These are phyloP conservation scores for Fusarium coffeatum DNA, from an alignment of 2,329 filamentous ascomycete genomes.

Conservation along the genomic window DNA sequence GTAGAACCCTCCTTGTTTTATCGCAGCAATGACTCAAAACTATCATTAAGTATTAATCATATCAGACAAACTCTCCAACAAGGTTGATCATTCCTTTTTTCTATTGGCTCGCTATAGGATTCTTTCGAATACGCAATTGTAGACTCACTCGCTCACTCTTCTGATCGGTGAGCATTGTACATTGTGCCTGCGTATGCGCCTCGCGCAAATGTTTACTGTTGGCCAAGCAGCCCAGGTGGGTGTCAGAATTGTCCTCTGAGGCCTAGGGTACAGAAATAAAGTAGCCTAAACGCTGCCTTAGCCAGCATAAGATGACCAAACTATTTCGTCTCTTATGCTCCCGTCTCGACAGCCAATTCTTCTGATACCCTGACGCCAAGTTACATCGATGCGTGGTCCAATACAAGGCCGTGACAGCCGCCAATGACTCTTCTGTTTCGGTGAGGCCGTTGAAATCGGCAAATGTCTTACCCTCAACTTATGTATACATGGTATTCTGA, in stretches of 20 bases:
- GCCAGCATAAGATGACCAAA: too few relatives aligned
- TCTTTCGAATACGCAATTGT: neutral
- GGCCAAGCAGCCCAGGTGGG: neutral
- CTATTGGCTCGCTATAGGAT: neutral
- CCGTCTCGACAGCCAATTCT: too few relatives aligned
- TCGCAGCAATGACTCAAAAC: neutral
- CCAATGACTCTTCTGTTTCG: neutral
- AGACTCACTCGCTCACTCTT: neutral
- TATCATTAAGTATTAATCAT: neutral
- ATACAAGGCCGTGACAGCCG: neutral
- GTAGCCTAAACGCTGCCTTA: too few relatives aligned
- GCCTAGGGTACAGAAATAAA: too few relatives aligned
- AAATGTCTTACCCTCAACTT: conserved; percentile 1
- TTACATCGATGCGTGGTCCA: neutral
- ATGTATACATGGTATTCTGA: neutral
- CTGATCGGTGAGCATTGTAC: neutral
- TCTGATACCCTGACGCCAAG: neutral
- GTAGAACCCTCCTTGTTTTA: too few relatives aligned
- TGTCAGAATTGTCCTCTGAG: too few relatives aligned
- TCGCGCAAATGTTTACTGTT: neutral
- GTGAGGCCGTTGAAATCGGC: conserved; percentile 19
- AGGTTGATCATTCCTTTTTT: neutral
- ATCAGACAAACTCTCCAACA: neutral
- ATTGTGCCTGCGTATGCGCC: neutral
- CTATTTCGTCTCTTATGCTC: too few relatives aligned